Evolutionary conservation across 306 rosid species (phyloP).

Genomic region (Quercus glauca): DNA sequence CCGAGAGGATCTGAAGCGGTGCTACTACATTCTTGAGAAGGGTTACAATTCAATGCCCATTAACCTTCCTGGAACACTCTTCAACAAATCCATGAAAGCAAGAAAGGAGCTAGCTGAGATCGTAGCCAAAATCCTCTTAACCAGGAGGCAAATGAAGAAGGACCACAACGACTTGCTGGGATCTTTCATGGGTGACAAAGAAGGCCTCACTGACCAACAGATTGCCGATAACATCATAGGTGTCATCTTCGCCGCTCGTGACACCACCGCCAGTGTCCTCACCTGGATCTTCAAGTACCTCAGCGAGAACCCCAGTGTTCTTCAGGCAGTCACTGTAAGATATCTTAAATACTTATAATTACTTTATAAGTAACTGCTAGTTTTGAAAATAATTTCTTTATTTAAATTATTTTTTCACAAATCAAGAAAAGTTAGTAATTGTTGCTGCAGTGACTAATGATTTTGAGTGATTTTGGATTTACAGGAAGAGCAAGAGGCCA

Average conservation of each 20-base stretch:
- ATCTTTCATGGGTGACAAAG: conserved; percentile 78
- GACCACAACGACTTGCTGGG: conserved; percentile 69
- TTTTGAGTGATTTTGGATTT: neutral
- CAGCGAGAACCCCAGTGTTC: conserved; percentile 74
- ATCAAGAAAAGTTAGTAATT: neutral
- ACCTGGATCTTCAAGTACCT: conserved; percentile 93
- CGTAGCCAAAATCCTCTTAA: conserved; percentile 64
- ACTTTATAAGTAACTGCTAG: no score
- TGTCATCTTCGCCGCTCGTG: conserved; percentile 93
- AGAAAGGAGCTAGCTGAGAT: conserved; percentile 81
- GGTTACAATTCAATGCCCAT: conserved; percentile 98
- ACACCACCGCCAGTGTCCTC: conserved; percentile 92
- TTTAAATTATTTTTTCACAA: neutral
- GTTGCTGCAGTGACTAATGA: no score
- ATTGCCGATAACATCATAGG: conserved; percentile 93
- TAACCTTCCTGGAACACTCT: conserved; percentile 80
- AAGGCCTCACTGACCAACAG: conserved; percentile 83
- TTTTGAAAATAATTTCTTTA: neutral
- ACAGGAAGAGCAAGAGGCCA: conserved; percentile 79
- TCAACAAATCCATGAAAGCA: conserved; percentile 86
- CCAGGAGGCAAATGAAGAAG: conserved; percentile 52
- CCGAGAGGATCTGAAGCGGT: conserved; percentile 72
- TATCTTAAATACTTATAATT: conserved; percentile 27
- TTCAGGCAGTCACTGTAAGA: conserved; percentile 83
- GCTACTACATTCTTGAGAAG: conserved; percentile 79